Evolutionary conservation across 768 basidiomycete genomes (phyloP), one percentile per base, ranked within the genome.

Genomic region (Arthromyces matolae): DNA sequence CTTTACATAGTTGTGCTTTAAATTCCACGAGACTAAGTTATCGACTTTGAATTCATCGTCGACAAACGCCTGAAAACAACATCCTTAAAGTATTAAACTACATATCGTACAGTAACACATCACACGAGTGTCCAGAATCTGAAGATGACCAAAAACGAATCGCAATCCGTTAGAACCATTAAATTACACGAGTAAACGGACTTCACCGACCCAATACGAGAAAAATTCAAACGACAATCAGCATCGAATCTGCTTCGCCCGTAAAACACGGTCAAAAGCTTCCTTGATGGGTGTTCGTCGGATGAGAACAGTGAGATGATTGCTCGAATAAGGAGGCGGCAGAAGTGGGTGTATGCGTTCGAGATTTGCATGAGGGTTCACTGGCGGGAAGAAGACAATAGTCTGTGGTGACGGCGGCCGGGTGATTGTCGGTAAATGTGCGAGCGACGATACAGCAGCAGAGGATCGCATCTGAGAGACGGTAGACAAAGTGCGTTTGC

Each of bases 281-380:
- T 87, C 87, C 56, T 77, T 72, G 47, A 89, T 68, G 19, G 88
- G 86, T 42, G 76, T 80, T 41, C 83, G 75, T 63, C 81, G 74
- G 14, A 76, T 70, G 25, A 88, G 68, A 38, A 86, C 77, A 16
- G 84, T 84, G 62, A 89, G 69, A 49, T 90, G 88, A 48, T 83
- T 79, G 55, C 71, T 77, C 51, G 86, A 63, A 59, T 88, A 89
- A 33, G 86, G 86, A 3, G 78, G 76, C 0, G 88, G 88, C 19
- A 89, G 72, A 14, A 89, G 71, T 0, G 85, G 78, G 60, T 90
- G 88, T 8, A 84, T 78, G 20, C 66, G 70, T 59, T 87, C 84
- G 16, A 79, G 65, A 45, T 79, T 71, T 19, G 68, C 67, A 39
- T 75, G 71, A 14, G 78, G 72, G 46, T 79, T 82, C n/a, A 68